A percentile compares a stretch with the other conserved stretches of the same genome.
Evolutionary conservation across 495 filamentous ascomycete species (phyloP).

Genomic region (Monascus purpureus): DNA sequence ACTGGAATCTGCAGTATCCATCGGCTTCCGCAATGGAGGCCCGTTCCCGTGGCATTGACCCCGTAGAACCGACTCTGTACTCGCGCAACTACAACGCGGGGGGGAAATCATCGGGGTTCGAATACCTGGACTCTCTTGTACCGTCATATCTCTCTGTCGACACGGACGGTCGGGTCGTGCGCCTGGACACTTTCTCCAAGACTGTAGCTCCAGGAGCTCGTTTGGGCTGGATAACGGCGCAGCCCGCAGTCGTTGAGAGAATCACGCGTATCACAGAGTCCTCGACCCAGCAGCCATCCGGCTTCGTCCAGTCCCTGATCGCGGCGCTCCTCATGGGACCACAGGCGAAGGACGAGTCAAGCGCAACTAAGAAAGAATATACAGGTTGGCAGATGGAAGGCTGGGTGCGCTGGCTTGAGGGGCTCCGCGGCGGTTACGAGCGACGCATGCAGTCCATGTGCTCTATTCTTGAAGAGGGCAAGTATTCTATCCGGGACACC

Average conservation of each 20-base stretch:
- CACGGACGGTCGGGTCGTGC: conserved; percentile 73
- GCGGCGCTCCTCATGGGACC: conserved; percentile 63
- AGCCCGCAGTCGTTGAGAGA: conserved; percentile 63
- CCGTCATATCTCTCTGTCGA: conserved; percentile 68
- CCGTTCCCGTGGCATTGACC: conserved; percentile 14
- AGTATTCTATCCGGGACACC: conserved; percentile 40
- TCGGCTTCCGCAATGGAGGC: conserved; percentile 36
- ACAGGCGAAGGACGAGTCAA: conserved; percentile 19
- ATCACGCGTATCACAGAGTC: conserved; percentile 57
- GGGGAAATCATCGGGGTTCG: conserved; percentile 50
- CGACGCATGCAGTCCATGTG: conserved; percentile 69
- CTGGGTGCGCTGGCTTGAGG: conserved; percentile 81
- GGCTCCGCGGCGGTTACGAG: conserved; percentile 69
- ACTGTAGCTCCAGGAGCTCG: conserved; percentile 66
- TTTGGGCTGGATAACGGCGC: conserved; percentile 67
- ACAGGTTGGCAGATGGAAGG: conserved; percentile 68
- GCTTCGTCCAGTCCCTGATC: conserved; percentile 76
- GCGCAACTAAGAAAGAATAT: conserved; percentile 15
- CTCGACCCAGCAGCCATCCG: conserved; percentile 68
- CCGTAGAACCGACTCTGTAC: conserved; percentile 4
- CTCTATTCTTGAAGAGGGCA: conserved; percentile 47
- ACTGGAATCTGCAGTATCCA: conserved; percentile 89
- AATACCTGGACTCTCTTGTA: conserved; percentile 72
- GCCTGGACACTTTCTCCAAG: conserved; percentile 74
- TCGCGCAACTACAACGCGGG: conserved; percentile 31